phyloP scores from a whole-genome alignment of 2,329 filamentous ascomycete species.

The Cercospora canescens region DNA sequence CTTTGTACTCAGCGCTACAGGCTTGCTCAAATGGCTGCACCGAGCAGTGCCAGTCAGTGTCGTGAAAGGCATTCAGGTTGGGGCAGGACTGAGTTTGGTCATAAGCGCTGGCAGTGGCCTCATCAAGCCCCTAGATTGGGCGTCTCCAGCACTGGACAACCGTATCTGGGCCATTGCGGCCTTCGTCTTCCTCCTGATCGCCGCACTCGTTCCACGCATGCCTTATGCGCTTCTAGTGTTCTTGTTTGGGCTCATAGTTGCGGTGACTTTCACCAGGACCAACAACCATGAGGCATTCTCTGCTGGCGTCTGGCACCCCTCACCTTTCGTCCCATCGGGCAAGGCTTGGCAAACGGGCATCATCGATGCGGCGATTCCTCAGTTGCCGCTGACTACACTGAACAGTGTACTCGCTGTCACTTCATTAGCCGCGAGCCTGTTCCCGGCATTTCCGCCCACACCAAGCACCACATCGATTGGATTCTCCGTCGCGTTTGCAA shows the following conservation, averaged over 20 bases:
- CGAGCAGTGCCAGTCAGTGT: conserved; percentile 79
- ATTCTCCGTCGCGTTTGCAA: conserved; percentile 79
- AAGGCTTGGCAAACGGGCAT: conserved; percentile 55
- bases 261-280: conserved; percentile 45
- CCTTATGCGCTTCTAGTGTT: conserved; percentile 80
- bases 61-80: conserved; percentile 92
- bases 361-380: conserved; percentile 72
- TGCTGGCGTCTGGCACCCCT: conserved; percentile 59
- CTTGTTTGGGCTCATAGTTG: conserved; percentile 65
- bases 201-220: conserved; percentile 63
- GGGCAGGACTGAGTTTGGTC: conserved; percentile 80
- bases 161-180: conserved; percentile 73
- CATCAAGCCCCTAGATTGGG: conserved; percentile 69
- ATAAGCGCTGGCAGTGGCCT: conserved; percentile 73
- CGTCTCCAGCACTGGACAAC: conserved; percentile 69
- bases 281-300: conserved; percentile 42
- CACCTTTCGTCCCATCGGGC: conserved; percentile 47
- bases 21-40: conserved; percentile 73
- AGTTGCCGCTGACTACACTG: conserved; percentile 85
- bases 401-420: conserved; percentile 90
- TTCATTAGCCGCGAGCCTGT: conserved; percentile 73
- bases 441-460: conserved; percentile 57
- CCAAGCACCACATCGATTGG: conserved; percentile 77
- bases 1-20: conserved; percentile 74
- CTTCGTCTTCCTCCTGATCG: conserved; percentile 69